phyloP scores from a whole-genome alignment of 352 stramenopile species.

The Halophytophthora polymorphica region DNA sequence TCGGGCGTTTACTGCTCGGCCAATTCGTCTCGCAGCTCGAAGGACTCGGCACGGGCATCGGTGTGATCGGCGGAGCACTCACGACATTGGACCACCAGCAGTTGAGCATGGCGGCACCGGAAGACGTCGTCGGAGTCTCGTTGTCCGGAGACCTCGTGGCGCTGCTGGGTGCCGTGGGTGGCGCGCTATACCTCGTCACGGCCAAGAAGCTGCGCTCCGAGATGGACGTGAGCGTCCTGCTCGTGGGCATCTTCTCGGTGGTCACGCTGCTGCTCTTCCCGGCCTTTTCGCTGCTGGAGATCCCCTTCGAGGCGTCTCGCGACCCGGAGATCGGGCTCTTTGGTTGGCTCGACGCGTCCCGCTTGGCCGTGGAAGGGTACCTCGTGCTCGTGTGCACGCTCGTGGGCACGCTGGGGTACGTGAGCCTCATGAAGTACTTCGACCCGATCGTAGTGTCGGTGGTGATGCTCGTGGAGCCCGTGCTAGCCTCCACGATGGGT shows the following conservation, averaged over 20 bases:
- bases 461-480: constrained; percentile 87
- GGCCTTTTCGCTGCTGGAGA: constrained; percentile 57
- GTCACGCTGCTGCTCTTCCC: constrained; percentile 66
- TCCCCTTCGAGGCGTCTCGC: constrained; percentile 65
- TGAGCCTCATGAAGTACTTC: constrained; percentile 92
- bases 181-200: constrained; percentile 70
- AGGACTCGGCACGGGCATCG: constrained; percentile 67
- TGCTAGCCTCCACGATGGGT: constrained; percentile 74
- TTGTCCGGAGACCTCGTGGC: constrained; percentile 74
- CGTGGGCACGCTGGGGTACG: constrained; percentile 81
- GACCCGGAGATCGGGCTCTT: constrained; percentile 77
- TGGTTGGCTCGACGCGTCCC: constrained; percentile 74
- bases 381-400: constrained; percentile 87
- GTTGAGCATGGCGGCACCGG: constrained; percentile 8
- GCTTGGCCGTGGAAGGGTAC: constrained; percentile 73
- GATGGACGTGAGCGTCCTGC: constrained; percentile 62
- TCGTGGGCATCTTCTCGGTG: constrained; percentile 67
- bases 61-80: constrained; percentile 71
- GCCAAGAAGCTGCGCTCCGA: constrained; percentile 68
- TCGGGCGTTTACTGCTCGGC: constrained; percentile 53
- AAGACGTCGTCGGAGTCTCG: constrained; percentile 39
- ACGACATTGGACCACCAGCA: constrained; percentile 65
- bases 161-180: constrained; percentile 64
- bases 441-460: constrained; percentile 87
- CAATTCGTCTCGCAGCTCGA: constrained; percentile 74